These are phyloP conservation scores for Guyanaporus albipodus DNA, from an alignment of 768 basidiomycete species.

Conservation along the genomic window DNA sequence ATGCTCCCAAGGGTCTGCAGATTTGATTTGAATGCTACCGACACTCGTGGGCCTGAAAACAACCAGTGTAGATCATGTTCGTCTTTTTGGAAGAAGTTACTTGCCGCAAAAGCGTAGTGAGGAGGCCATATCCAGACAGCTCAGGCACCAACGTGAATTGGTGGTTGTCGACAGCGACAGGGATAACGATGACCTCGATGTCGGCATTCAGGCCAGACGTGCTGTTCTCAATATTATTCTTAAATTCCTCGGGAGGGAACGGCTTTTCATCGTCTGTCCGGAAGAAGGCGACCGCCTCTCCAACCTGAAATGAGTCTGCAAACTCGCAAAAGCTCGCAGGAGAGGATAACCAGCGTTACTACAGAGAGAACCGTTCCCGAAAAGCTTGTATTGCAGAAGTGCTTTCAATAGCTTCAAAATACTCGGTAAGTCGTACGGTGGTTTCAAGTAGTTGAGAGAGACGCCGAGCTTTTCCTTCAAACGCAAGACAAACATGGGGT, in stretches of 20 bases:
- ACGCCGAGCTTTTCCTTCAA: constrained; percentile 48
- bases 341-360: constrained; percentile 42
- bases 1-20: constrained; percentile 37
- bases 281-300: constrained; percentile 31
- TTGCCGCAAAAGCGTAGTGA: constrained; percentile 25
- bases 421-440: constrained; percentile 17
- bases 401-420: constrained; percentile 30
- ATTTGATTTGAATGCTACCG: constrained; percentile 39
- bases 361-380: constrained; percentile 47
- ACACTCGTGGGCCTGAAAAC: constrained; percentile 40
- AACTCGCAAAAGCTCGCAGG: not conserved
- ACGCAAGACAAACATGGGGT: constrained; percentile 50
- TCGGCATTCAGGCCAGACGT: constrained; percentile 31
- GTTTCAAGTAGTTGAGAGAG: constrained; percentile 38
- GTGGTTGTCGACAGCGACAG: not conserved
- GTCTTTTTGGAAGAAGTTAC: not conserved
- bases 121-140: constrained; percentile 18
- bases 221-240: constrained; percentile 24
- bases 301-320: constrained; percentile 17
- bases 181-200: constrained; percentile 23
- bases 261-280: constrained; percentile 30
- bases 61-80: not conserved
- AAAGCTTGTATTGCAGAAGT: constrained; percentile 40
- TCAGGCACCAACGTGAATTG: not conserved
- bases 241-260: constrained; percentile 31